Evolutionary conservation across 1,284 basidiomycete genomes (phyloP).

Genomic region (Ceratobasidium theobromae): DNA sequence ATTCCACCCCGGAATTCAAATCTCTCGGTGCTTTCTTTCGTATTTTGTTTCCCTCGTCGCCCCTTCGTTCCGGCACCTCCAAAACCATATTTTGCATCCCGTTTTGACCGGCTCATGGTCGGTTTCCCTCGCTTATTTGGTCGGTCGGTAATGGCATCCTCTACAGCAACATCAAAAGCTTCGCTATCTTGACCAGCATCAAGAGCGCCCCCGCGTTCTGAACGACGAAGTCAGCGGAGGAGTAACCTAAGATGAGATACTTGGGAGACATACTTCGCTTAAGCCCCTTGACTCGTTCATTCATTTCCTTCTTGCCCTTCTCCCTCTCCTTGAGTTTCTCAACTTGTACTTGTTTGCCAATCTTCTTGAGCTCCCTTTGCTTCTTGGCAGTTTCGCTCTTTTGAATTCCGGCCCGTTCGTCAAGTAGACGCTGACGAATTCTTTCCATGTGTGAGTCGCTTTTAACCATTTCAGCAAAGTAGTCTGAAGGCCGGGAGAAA

Average conservation of each 20-base stretch:
- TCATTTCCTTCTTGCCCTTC: slow-evolving; percentile 49
- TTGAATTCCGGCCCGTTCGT: slow-evolving; percentile 88
- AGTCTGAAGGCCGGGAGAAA: slow-evolving; percentile 92
- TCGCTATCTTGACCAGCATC: slow-evolving; percentile 50
- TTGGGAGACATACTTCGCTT: slow-evolving; percentile 37
- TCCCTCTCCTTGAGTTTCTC: slow-evolving; percentile 83
- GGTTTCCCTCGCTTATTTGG: slow-evolving; percentile 40
- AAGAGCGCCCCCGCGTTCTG: slow-evolving; percentile 51
- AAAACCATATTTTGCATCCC: slow-evolving; percentile 52
- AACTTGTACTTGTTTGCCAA: slow-evolving; percentile 93
- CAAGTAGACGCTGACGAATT: slow-evolving; percentile 86
- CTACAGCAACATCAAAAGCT: slow-evolving; percentile 50
- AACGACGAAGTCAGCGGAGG: neutral
- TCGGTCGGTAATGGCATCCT: slow-evolving; percentile 46
- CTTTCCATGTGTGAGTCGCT: slow-evolving; percentile 97
- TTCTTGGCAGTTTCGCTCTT: slow-evolving; percentile 89
- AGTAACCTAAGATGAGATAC: neutral
- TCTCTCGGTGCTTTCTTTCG: slow-evolving; percentile 48
- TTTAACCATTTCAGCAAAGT: slow-evolving; percentile 99
- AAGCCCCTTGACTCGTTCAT: slow-evolving; percentile 42
- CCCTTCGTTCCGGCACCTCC: slow-evolving; percentile 44
- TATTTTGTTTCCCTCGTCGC: slow-evolving; percentile 49
- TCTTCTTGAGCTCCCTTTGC: slow-evolving; percentile 96
- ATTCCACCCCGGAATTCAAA: slow-evolving; percentile 41
- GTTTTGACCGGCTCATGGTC: slow-evolving; percentile 45